These are phyloP conservation scores for Bidens hawaiensis DNA, from an alignment of 140 eudicot species.

Conservation along the genomic window DNA sequence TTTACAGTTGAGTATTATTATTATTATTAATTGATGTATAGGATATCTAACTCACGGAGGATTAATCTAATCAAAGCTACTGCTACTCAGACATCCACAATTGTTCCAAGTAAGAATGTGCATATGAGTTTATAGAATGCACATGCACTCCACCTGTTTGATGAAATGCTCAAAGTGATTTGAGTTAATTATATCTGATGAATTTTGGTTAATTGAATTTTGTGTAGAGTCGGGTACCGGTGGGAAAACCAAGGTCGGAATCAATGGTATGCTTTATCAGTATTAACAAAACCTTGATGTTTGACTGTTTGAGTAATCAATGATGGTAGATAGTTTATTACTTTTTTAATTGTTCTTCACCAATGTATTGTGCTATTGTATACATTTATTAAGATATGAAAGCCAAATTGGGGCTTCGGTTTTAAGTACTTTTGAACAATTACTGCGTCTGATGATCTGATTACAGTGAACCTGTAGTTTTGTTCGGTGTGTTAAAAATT, in stretches of 20 bases:
- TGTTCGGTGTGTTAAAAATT: no score
- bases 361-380: not conserved
- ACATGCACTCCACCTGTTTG: slow-evolving; percentile 16
- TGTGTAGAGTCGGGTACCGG: slow-evolving; percentile 45
- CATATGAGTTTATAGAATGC: not conserved
- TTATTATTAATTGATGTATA: slow-evolving; percentile 11
- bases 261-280: slow-evolving; percentile 57
- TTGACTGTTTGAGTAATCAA: not conserved
- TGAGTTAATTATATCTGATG: not conserved
- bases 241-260: slow-evolving; percentile 78
- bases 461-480: not conserved
- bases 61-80: slow-evolving; percentile 65
- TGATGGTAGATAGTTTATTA: not conserved
- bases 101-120: slow-evolving; percentile 49
- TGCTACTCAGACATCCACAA: slow-evolving; percentile 64
- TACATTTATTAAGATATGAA: not conserved
- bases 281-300: not conserved
- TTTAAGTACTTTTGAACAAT: not conserved
- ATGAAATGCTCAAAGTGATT: slow-evolving; percentile 8
- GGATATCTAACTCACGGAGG: slow-evolving; percentile 36
- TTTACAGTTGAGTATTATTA: slow-evolving; percentile 48
- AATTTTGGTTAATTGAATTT: slow-evolving; percentile 10
- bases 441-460: not conserved
- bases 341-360: not conserved
- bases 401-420: not conserved